phyloP scores from a whole-genome alignment of 306 rosid genomes.

The Pterocarpus santalinus region DNA sequence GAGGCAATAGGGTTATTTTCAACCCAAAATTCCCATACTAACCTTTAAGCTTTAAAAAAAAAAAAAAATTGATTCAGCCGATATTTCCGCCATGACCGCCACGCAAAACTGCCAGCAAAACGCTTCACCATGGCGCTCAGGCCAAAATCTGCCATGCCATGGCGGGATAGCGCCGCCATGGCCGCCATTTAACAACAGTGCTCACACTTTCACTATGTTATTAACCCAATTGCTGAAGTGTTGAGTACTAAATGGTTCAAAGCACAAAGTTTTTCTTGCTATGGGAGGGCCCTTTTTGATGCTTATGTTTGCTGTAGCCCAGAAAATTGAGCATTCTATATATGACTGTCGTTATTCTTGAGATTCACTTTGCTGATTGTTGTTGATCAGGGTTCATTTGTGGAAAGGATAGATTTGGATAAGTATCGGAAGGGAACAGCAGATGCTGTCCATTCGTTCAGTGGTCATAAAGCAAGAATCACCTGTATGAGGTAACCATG shows the following conservation, averaged over 20 bases:
- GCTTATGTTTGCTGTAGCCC: background rate
- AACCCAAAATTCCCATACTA: too few species aligned
- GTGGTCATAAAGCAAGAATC: conserved; percentile 77
- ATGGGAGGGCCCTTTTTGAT: background rate
- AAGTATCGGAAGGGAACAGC: conserved; percentile 27
- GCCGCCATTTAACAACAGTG: too few species aligned
- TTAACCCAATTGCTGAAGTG: background rate
- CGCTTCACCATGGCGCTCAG: too few species aligned
- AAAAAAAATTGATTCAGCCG: too few species aligned
- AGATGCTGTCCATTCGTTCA: conserved; percentile 17
- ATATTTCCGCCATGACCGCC: too few species aligned
- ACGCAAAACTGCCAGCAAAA: too few species aligned
- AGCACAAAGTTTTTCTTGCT: background rate
- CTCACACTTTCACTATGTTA: background rate
- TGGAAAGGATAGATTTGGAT: conserved; percentile 49
- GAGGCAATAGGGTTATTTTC: too few species aligned
- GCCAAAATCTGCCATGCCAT: too few species aligned
- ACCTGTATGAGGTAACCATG: conserved; percentile 78
- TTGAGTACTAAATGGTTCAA: too few species aligned
- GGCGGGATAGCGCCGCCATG: too few species aligned
- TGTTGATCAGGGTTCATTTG: conserved; percentile 64
- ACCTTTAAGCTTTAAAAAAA: too few species aligned
- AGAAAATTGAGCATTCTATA: conserved; percentile 7
- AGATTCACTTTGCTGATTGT: conserved; percentile 35
- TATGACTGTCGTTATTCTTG: background rate